Evolutionary conservation across 148 eudicot genomes (phyloP).

Genomic region (Polygonum maritimum): DNA sequence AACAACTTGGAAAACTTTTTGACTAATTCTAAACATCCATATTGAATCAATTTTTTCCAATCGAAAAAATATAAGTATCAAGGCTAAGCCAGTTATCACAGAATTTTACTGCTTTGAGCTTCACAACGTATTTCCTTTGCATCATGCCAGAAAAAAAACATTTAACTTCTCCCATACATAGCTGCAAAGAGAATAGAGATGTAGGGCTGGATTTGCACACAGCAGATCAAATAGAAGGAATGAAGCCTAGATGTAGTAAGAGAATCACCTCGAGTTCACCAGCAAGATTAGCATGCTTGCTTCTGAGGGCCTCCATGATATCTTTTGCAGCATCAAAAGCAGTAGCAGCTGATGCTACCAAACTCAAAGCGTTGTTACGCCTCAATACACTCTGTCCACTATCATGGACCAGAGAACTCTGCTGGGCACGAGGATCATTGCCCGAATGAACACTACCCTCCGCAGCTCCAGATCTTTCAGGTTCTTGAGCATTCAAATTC

Average conservation of each 20-base stretch:
- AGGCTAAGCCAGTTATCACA: background rate
- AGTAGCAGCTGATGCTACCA: conserved; percentile 87
- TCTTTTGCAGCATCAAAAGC: conserved; percentile 98
- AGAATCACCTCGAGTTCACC: conserved; percentile 91
- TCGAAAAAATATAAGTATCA: background rate
- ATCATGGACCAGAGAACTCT: conserved; percentile 44
- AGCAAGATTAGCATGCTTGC: conserved; percentile 96
- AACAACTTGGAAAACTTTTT: background rate
- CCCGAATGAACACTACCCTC: conserved; percentile 53
- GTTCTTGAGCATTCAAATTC: conserved; percentile 58
- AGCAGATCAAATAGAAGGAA: background rate
- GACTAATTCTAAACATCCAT: background rate
- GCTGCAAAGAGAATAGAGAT: background rate
- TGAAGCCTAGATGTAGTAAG: conserved; percentile 61
- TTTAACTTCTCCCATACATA: background rate
- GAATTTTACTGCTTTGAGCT: background rate
- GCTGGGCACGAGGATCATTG: conserved; percentile 60
- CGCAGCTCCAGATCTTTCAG: conserved; percentile 56
- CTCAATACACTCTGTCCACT: conserved; percentile 64
- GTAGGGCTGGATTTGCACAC: background rate
- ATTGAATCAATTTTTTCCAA: background rate
- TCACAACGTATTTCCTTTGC: background rate
- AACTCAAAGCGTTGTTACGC: conserved; percentile 66
- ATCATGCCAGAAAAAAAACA: background rate
- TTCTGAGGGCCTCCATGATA: conserved; percentile 97